A percentile compares a stretch with the other conserved stretches of the same genome.
These are phyloP conservation scores for Tolypocladium album DNA, from an alignment of 2,329 filamentous ascomycete species.

Conservation along the genomic window DNA sequence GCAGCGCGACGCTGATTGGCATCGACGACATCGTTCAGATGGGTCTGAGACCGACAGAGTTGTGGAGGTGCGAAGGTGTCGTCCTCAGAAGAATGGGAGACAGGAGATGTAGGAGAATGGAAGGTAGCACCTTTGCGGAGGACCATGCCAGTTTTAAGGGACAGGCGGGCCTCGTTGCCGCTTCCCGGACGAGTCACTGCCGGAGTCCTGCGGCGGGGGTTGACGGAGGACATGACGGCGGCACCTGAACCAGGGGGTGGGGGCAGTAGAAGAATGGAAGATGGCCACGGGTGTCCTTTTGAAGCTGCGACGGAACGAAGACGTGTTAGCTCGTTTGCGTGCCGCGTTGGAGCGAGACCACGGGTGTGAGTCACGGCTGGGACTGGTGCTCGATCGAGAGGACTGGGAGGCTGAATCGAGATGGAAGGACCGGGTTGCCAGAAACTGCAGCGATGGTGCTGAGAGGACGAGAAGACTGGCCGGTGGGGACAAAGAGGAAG, in stretches of 20 bases:
- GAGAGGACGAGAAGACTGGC: not conserved
- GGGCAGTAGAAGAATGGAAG: not conserved
- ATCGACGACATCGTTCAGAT: conserved; percentile 60
- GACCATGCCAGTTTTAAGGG: conserved; percentile 26
- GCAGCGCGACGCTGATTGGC: conserved; percentile 59
- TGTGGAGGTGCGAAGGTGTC: conserved; percentile 37
- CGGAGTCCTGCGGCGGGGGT: conserved; percentile 35
- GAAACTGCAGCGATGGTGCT: not conserved
- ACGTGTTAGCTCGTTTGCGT: not conserved
- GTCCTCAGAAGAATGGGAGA: conserved; percentile 22
- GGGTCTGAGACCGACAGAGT: conserved; percentile 58
- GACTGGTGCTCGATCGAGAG: not conserved
- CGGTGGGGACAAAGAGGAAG: not conserved
- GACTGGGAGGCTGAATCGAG: conserved; percentile 1
- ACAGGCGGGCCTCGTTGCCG: conserved; percentile 19
- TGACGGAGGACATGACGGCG: conserved; percentile 33
- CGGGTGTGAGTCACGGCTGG: conserved; percentile 1
- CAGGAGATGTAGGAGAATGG: conserved; percentile 39
- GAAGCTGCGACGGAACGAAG: not conserved
- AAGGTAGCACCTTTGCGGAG: conserved; percentile 64
- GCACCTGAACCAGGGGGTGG: conserved; percentile 12
- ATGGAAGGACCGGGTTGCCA: not conserved
- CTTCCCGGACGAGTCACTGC: conserved; percentile 25
- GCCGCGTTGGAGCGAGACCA: not conserved
- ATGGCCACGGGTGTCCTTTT: not conserved